These are phyloP conservation scores for Vitis hybrid DNA, from an alignment of 177 flowering plant species.

Conservation along the genomic window DNA sequence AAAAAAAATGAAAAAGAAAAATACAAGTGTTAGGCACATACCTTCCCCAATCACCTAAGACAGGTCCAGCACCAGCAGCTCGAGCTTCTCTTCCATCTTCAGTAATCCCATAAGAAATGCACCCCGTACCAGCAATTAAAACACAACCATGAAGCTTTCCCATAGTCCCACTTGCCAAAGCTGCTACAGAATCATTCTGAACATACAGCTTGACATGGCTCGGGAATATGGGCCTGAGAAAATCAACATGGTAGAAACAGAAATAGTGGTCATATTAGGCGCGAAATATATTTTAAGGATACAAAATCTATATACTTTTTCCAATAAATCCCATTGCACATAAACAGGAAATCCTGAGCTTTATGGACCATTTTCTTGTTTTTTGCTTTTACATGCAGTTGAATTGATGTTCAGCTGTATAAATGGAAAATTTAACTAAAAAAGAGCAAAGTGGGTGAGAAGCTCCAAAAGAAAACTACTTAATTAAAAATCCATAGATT, in stretches of 20 bases:
- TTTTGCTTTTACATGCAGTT: too few species aligned
- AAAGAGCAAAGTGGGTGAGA: too few species aligned
- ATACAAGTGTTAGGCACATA: conserved; percentile 17
- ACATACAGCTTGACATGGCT: conserved; percentile 68
- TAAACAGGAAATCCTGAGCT: too few species aligned
- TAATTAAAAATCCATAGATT: too few species aligned
- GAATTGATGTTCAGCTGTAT: too few species aligned
- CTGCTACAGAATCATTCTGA: conserved; percentile 95
- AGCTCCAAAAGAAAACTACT: too few species aligned
- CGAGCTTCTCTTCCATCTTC: conserved; percentile 96
- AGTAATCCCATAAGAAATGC: conserved; percentile 83
- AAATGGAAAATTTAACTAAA: too few species aligned
- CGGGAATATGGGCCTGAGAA: conserved; percentile 71
- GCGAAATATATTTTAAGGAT: too few species aligned
- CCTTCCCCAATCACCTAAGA: conserved; percentile 99
- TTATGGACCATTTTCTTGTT: too few species aligned
- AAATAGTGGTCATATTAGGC: too few species aligned
- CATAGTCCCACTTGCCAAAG: conserved; percentile 94
- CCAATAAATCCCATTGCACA: too few species aligned
- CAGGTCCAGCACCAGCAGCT: conserved; percentile 97
- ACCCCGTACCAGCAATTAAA: conserved; percentile 93
- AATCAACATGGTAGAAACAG: background rate
- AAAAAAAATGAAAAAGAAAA: background rate
- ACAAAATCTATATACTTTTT: conserved; percentile 23
- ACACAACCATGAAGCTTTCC: conserved; percentile 98